Base-by-base conservation (phyloP, 352 stramenopile genomes). In the Discostella stelligera region DNA sequence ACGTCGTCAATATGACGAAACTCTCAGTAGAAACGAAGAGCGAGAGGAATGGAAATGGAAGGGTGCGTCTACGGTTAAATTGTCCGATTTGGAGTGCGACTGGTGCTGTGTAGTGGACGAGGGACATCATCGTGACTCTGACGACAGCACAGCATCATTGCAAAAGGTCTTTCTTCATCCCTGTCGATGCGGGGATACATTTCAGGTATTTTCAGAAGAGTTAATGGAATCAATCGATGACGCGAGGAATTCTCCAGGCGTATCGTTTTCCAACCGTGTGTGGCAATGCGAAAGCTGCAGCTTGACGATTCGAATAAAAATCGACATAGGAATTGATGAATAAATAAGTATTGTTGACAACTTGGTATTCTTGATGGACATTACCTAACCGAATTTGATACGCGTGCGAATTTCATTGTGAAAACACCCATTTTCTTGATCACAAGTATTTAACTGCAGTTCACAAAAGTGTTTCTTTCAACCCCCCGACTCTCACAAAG, bases 1-100 rank as follows among this genome's bases (percentile, higher is more conserved):
- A 78, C 74, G 81, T 37, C 23, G 52, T 27, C 16, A 68, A 66
- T 90, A 90, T 66, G 80, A 88, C 78, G 50, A 85, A 52, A 66
- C 64, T 14, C 67, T 89, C 32, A 44, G 71, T 25, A 52, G 76
- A 61, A 58, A 60, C n/a, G n/a, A 67, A 63, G 60, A 87, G 41
- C 48, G 66, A 72, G 27, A 77, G 10, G 20, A 59, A 52, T 69
- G 55, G 54, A 65, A 64, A 48, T 61, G 58, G 23, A 66, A 74
- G 20, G 68, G 37, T 65, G 68, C 77, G 27, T 23, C 50, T 53
- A 44, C 60, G 41, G 77, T 84, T 4, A 66, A 76, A 30, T 67
- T 84, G 41, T 76, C 63, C 30, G 77, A 80, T 63, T 74, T 84
- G 77, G 66, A 77, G 32, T 63, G 50, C 25, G 69, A 83, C 11